Evolutionary conservation across 1,284 basidiomycete genomes (phyloP).

Genomic region (Dichomitus squalens): DNA sequence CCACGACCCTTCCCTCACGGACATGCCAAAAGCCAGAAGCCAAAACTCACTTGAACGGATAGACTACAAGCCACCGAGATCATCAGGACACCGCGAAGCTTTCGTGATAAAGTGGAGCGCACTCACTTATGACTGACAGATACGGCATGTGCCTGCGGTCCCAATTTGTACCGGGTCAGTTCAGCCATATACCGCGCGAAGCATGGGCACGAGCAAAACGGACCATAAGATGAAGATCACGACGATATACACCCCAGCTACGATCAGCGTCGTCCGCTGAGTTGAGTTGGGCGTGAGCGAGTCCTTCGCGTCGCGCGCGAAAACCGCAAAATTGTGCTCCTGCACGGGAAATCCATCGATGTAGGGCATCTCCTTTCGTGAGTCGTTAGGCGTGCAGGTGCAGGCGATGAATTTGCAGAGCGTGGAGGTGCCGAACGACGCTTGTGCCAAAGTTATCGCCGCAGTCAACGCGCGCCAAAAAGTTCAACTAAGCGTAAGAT

Average conservation of each 20-base stretch:
- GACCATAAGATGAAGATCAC: conserved; percentile 77
- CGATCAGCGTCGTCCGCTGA: conserved; percentile 76
- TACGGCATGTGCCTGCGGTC: conserved; percentile 73
- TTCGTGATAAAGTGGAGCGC: background rate
- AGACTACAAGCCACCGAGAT: conserved; percentile 52
- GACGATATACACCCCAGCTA: conserved; percentile 73
- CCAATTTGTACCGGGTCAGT: background rate
- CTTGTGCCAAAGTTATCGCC: too few relatives aligned
- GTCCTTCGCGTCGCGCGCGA: conserved; percentile 38
- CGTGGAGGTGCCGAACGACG: too few relatives aligned
- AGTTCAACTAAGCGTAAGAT: too few relatives aligned
- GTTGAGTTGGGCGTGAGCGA: conserved; percentile 67
- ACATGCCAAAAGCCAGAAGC: background rate
- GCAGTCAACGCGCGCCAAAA: too few relatives aligned
- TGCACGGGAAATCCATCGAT: conserved; percentile 21
- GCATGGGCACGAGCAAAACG: conserved; percentile 26
- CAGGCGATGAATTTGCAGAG: too few relatives aligned
- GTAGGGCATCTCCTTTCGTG: conserved; percentile 25
- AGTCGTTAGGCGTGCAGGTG: conserved; percentile 9
- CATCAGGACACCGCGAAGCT: background rate
- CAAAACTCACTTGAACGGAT: conserved; percentile 84
- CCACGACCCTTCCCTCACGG: background rate
- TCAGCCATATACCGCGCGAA: background rate
- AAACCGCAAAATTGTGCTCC: conserved; percentile 33
- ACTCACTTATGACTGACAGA: conserved; percentile 72